Conservation (phyloP, 2,329 filamentous ascomycete species). For the Xylaria multiplex region DNA sequence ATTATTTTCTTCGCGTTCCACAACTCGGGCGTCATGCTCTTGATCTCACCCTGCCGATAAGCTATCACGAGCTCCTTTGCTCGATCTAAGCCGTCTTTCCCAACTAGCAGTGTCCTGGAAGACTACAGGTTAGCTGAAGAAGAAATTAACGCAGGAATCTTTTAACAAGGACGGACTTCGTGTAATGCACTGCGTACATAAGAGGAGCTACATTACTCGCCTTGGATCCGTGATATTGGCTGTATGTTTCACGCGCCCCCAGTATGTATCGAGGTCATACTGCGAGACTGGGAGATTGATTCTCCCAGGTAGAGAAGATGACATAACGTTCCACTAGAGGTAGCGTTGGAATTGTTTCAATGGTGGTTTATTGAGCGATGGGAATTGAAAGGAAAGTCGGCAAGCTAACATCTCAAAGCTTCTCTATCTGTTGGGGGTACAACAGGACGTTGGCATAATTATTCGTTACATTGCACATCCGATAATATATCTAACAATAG, state of each 20-base stretch:
- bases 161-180: no score
- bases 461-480: no score
- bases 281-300: conserved; percentile 91
- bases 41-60: conserved; percentile 86
- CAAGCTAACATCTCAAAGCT: no score
- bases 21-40: conserved; percentile 86
- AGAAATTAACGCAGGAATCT: no score
- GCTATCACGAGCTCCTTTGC: conserved; percentile 83
- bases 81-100: conserved; percentile 79
- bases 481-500: no score
- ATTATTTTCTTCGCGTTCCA: conserved; percentile 98
- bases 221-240: conserved; percentile 93
- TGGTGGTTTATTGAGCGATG: no score
- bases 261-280: conserved; percentile 93
- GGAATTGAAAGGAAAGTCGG: no score
- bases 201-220: conserved; percentile 77
- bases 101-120: conserved; percentile 83
- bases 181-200: no score
- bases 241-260: conserved; percentile 91
- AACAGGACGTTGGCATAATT: no score
- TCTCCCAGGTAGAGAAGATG: conserved; percentile 70
- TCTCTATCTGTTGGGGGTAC: no score
- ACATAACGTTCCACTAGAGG: no score
- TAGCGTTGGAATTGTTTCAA: no score
- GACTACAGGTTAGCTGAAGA: conserved; percentile 33